phyloP scores from a whole-genome alignment of 306 rosid species.

The Fagus sylvatica region DNA sequence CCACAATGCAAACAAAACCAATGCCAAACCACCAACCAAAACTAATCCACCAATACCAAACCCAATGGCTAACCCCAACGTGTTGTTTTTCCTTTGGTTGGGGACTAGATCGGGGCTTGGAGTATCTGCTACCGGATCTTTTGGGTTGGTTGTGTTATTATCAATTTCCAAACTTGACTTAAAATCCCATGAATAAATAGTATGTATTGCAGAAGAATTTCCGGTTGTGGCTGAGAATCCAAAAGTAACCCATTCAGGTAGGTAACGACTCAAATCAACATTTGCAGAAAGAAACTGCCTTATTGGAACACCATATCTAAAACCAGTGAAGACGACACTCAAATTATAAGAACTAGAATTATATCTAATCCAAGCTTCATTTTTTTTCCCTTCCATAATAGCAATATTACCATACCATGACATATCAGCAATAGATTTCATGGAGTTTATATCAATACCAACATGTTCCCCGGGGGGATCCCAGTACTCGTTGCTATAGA shows the following conservation, averaged over 20 bases:
- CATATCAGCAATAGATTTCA: constrained; percentile 23
- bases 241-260: constrained; percentile 30
- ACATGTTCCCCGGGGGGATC: constrained; percentile 39
- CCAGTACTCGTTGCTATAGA: background rate
- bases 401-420: constrained; percentile 30
- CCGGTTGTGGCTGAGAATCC: constrained; percentile 33
- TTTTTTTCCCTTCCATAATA: constrained; percentile 15
- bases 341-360: constrained; percentile 33
- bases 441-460: constrained; percentile 43
- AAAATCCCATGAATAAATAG: constrained; percentile 11
- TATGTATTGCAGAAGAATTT: background rate
- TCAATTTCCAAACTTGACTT: background rate
- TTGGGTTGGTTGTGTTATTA: no score
- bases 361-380: constrained; percentile 37
- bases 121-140: no score
- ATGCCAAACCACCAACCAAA: background rate
- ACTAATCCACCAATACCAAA: background rate
- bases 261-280: constrained; percentile 24
- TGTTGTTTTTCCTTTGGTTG: background rate
- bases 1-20: no score
- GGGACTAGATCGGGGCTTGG: background rate
- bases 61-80: background rate
- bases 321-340: constrained; percentile 36
- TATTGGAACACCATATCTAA: background rate
- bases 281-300: background rate